Evolutionary conservation across 176 grass and related monocot genomes (phyloP).

Genomic region (Chrysopogon serrulatus): DNA sequence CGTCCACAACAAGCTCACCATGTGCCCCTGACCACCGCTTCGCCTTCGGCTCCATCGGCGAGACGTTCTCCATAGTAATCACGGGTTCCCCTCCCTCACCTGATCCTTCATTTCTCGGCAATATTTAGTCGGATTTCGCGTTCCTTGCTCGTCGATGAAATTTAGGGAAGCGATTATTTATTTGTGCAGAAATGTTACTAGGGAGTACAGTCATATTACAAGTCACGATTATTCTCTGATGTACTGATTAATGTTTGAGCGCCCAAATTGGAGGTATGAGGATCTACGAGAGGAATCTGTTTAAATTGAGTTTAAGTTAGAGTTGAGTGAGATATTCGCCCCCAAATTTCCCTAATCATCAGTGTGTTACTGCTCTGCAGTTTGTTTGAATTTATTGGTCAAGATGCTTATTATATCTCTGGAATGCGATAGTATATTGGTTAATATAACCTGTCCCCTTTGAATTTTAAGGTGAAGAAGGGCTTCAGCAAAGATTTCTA

Average conservation of each 20-base stretch:
- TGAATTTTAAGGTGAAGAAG: constrained; percentile 63
- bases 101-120: background rate
- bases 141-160: background rate
- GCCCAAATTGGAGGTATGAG: background rate
- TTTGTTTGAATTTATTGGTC: background rate
- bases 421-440: background rate
- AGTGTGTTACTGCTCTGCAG: background rate
- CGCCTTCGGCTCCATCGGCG: constrained; percentile 61
- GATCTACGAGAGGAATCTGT: background rate
- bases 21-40: constrained; percentile 84
- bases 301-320: background rate
- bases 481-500: constrained; percentile 75
- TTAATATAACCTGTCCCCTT: background rate
- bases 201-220: background rate
- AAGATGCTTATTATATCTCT: background rate
- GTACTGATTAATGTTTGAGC: background rate
- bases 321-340: background rate
- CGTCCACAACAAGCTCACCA: constrained; percentile 75
- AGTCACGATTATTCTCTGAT: background rate
- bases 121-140: background rate
- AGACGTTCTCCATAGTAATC: constrained; percentile 67
- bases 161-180: background rate
- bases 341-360: background rate
- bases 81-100: no score
- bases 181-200: background rate